Conservation (phyloP, 352 stramenopile species). For the Bremia lactucae region DNA sequence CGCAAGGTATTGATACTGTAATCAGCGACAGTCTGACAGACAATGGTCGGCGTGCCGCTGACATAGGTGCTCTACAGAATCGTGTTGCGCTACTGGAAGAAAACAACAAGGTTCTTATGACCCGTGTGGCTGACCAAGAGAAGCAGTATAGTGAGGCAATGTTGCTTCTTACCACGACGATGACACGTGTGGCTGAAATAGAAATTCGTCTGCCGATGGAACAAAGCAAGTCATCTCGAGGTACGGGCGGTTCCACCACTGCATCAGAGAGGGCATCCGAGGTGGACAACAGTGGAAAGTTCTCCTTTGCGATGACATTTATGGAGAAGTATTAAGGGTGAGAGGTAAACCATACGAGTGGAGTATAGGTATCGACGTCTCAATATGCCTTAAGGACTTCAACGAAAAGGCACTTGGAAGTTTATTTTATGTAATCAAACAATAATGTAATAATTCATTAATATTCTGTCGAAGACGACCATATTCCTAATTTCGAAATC, state of each 20-base stretch:
- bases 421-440: conserved; percentile 19
- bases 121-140: conserved; percentile 59
- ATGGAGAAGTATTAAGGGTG: conserved; percentile 41
- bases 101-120: conserved; percentile 65
- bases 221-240: conserved; percentile 32
- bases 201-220: conserved; percentile 56
- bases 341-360: conserved; percentile 13
- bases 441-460: conserved; percentile 7
- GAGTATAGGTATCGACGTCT: conserved; percentile 25
- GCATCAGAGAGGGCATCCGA: conserved; percentile 39
- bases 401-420: conserved; percentile 11
- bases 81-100: conserved; percentile 53
- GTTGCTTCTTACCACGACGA: conserved; percentile 75
- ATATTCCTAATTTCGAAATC: not conserved
- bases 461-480: not conserved
- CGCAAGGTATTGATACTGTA: conserved; percentile 23
- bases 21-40: conserved; percentile 53
- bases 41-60: conserved; percentile 18
- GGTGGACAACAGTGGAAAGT: conserved; percentile 31
- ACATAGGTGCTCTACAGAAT: conserved; percentile 41
- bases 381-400: conserved; percentile 5
- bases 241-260: conserved; percentile 34
- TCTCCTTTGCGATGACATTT: conserved; percentile 47
- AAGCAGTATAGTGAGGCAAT: conserved; percentile 82
- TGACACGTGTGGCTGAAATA: conserved; percentile 77